Evolutionary conservation across 2,329 filamentous ascomycete genomes (phyloP), one percentile per base, ranked within the genome.

Genomic region (Endothia cerciana): DNA sequence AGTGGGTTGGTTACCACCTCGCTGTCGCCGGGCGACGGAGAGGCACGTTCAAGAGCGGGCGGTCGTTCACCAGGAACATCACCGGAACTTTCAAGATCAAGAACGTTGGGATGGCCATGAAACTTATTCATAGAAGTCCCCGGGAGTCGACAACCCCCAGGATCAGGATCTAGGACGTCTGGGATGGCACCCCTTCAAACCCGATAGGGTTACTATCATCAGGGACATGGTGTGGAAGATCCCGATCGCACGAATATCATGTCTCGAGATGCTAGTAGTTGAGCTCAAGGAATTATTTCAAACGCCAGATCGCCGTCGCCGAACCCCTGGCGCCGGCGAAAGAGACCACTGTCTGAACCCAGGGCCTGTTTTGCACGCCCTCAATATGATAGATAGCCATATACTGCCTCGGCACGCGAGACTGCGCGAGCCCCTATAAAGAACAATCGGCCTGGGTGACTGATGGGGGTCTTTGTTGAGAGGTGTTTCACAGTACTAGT

Each of bases 351-450:
- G 59, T 38, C 47, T 66, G 66, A 65, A 66, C 60, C n/a, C 64
- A 63, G 62, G 60, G 49, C 45, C 62, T 65, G 64, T 68, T 64
- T 66, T 69, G 68, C 38, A 38, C 36, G 45, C 30, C 30, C 30
- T 57, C 59, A 33, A 51, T 28, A 28, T 17, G 45, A 51, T 36
- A 47, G 36, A 19, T 41, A 19, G 51, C 30, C n/a, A 28, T n/a
- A 59, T 64, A 60, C 64, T 63, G 64, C 57, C 53, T 57, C 55
- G 36, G 62, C 53, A 38, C 51, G 49, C 40, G 17, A 47, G 38
- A 62, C 28, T 38, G 47, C 63, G 58, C n/a, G 51, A 55, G 51
- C 47, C 11, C 47, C 47, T 15, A 30, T 51, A 51, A 17, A 8
- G 25, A 22, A 49, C n/a, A 25, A 49, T n/a, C 33, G 33, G 33